These are phyloP conservation scores for Dalechampia spathulata DNA, from an alignment of 441 rosid species.

Conservation along the genomic window DNA sequence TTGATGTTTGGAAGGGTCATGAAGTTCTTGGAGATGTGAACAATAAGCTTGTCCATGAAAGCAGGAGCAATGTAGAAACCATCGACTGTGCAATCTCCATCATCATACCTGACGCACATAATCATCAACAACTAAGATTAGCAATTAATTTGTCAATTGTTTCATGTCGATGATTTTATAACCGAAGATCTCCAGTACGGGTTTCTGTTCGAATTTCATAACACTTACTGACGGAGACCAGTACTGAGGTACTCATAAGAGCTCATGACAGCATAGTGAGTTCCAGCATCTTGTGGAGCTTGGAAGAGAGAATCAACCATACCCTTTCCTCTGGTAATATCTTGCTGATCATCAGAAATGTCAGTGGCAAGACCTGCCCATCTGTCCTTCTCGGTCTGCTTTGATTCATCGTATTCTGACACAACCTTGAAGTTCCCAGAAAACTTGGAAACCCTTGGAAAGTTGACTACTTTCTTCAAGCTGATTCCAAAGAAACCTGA, in stretches of 20 bases:
- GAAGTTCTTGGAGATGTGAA: too few relatives aligned
- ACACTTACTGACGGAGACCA: slow-evolving; percentile 61
- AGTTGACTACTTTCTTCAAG: slow-evolving; percentile 60
- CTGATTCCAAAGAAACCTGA: slow-evolving; percentile 57
- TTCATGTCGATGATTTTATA: too few relatives aligned
- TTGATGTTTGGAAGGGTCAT: too few relatives aligned
- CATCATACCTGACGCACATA: too few relatives aligned
- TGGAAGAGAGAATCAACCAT: slow-evolving; percentile 90
- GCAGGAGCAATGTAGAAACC: too few relatives aligned
- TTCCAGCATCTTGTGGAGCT: slow-evolving; percentile 67
- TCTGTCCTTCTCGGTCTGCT: slow-evolving; percentile 66
- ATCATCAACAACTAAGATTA: too few relatives aligned
- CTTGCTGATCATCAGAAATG: slow-evolving; percentile 86
- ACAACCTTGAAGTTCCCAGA: slow-evolving; percentile 45
- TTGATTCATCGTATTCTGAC: slow-evolving; percentile 44
- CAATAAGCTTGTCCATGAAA: too few relatives aligned
- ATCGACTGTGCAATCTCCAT: too few relatives aligned
- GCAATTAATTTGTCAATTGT: too few relatives aligned
- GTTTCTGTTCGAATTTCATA: too few relatives aligned
- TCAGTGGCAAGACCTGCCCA: slow-evolving; percentile 75
- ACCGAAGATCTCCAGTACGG: too few relatives aligned
- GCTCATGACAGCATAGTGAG: slow-evolving; percentile 67
- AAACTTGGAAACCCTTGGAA: slow-evolving; percentile 33
- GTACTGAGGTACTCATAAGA: slow-evolving; percentile 77
- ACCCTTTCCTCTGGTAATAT: slow-evolving; percentile 89